Evolutionary conservation across 1,284 basidiomycete genomes (phyloP).

Genomic region (Tilletia caries): DNA sequence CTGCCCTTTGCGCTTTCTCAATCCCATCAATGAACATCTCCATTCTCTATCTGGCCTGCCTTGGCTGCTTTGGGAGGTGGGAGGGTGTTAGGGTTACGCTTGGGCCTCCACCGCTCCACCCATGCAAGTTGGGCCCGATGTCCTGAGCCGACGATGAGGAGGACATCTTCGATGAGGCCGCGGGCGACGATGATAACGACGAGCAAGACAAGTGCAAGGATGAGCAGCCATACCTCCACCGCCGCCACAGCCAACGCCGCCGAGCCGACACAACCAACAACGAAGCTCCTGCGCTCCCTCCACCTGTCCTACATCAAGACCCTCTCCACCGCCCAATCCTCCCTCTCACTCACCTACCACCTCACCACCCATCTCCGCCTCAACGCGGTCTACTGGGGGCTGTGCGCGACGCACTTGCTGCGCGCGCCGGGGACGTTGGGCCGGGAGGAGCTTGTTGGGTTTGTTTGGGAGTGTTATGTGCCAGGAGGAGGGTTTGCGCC

Average conservation of each 20-base stretch:
- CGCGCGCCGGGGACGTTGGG: constrained; percentile 71
- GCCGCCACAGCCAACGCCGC: background rate
- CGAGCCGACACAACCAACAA: background rate
- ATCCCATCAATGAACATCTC: too few relatives aligned
- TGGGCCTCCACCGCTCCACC: too few relatives aligned
- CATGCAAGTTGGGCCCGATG: too few relatives aligned
- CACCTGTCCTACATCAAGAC: constrained; percentile 13
- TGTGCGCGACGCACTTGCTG: constrained; percentile 81
- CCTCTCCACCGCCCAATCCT: constrained; percentile 6
- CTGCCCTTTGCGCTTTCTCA: too few relatives aligned
- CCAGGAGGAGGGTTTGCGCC: constrained; percentile 80
- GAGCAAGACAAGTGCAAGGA: background rate
- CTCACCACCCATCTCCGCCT: constrained; percentile 87
- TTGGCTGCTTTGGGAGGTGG: too few relatives aligned
- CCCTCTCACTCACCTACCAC: constrained; percentile 65
- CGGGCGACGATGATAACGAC: too few relatives aligned
- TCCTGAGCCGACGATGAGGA: too few relatives aligned
- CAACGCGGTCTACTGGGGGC: constrained; percentile 96
- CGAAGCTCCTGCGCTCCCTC: background rate
- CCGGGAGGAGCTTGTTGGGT: constrained; percentile 77
- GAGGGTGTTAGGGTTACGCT: too few relatives aligned
- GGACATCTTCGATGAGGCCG: too few relatives aligned
- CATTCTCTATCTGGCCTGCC: too few relatives aligned
- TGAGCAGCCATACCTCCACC: background rate
- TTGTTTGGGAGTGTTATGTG: constrained; percentile 85